Percentiles rank a stretch among this genome's conserved stretches.
Conservation (phyloP, 139 green algal species). For the Monoraphidium neglectum region DNA sequence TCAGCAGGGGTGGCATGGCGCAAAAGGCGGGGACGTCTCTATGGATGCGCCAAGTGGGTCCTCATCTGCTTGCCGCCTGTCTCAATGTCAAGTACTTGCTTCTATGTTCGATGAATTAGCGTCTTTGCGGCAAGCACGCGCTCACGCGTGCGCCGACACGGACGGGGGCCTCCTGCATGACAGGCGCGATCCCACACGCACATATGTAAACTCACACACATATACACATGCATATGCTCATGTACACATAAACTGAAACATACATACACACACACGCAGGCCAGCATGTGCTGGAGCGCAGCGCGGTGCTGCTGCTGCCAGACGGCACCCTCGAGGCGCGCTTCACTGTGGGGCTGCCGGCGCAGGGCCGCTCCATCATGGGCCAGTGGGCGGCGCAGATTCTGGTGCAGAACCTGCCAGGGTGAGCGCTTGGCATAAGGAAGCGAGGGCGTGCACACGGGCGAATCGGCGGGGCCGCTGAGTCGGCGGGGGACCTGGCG, state of each 20-base stretch:
- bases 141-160: too few species aligned
- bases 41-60: constrained; percentile 50
- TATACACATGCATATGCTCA: too few species aligned
- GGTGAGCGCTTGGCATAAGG: constrained; percentile 19
- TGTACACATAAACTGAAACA: not conserved
- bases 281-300: constrained; percentile 71
- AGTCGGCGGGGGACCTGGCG: too few species aligned
- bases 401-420: constrained; percentile 53
- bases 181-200: too few species aligned
- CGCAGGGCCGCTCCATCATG: constrained; percentile 60
- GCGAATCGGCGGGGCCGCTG: too few species aligned
- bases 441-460: too few species aligned
- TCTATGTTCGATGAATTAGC: not conserved
- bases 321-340: constrained; percentile 56
- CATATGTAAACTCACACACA: too few species aligned
- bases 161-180: too few species aligned
- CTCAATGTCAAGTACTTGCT: not conserved
- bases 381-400: constrained; percentile 53
- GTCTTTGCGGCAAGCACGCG: constrained; percentile 15
- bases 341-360: constrained; percentile 74
- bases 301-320: constrained; percentile 43
- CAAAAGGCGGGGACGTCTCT: constrained; percentile 76
- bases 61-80: not conserved
- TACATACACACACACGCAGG: constrained; percentile 1
- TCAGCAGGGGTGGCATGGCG: constrained; percentile 49